These are phyloP conservation scores for Penicillium sp. DNA, from an alignment of 2,329 filamentous ascomycete genomes.

Conservation along the genomic window DNA sequence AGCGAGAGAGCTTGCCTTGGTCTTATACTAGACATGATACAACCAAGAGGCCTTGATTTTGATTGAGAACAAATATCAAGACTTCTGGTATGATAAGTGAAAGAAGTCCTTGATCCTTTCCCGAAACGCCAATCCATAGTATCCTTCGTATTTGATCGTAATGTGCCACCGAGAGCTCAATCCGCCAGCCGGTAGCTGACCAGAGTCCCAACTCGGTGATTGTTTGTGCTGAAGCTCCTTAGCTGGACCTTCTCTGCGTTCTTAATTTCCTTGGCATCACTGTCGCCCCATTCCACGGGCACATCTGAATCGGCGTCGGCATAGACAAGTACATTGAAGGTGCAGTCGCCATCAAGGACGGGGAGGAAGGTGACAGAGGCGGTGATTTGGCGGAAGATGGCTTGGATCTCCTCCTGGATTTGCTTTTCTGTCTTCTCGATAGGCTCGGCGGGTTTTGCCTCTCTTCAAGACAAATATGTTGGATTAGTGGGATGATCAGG, in stretches of 20 bases:
- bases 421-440: slow-evolving; percentile 84
- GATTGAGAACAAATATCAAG: background rate
- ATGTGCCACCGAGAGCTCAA: slow-evolving; percentile 23
- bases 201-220: slow-evolving; percentile 88
- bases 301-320: slow-evolving; percentile 96
- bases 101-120: slow-evolving; percentile 8
- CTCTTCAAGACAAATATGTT: slow-evolving; percentile 24
- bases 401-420: slow-evolving; percentile 93
- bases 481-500: background rate
- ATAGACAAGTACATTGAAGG: slow-evolving; percentile 97
- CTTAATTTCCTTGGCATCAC: slow-evolving; percentile 93
- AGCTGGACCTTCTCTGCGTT: slow-evolving; percentile 94
- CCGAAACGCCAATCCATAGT: slow-evolving; percentile 26
- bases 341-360: slow-evolving; percentile 90
- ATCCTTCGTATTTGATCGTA: slow-evolving; percentile 26
- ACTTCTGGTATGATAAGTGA: background rate
- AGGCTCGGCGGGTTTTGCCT: slow-evolving; percentile 32
- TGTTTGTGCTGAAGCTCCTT: slow-evolving; percentile 92
- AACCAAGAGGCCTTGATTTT: background rate
- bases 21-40: slow-evolving; percentile 11
- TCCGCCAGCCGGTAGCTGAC: slow-evolving; percentile 76
- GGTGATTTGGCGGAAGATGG: slow-evolving; percentile 96
- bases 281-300: slow-evolving; percentile 97
- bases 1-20: slow-evolving; percentile 35
- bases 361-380: slow-evolving; percentile 96